These are phyloP conservation scores for Cryptococcus sp. DNA, from an alignment of 1,284 basidiomycete species.

Conservation along the genomic window DNA sequence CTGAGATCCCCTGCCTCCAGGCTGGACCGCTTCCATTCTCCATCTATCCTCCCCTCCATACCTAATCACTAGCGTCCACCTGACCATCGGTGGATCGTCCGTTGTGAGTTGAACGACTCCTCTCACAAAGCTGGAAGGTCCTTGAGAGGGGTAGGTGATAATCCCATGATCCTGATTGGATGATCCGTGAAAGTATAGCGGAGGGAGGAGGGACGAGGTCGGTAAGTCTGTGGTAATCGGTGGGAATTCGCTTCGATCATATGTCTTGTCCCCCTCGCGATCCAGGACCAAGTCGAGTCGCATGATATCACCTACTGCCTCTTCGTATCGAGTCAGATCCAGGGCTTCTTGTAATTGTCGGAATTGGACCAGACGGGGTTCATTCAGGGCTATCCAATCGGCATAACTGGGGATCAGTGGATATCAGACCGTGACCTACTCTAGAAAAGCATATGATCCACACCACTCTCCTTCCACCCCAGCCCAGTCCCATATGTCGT, in stretches of 20 bases:
- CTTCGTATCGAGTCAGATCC: conserved; percentile 32
- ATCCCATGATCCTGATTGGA: conserved; percentile 8
- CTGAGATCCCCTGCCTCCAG: conserved; percentile 31
- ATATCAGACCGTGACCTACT: conserved; percentile 20
- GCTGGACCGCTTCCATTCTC: conserved; percentile 35
- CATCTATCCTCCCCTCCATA: conserved; percentile 37
- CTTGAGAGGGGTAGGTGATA: conserved; percentile 2
- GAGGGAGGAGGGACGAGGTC: conserved; percentile 25
- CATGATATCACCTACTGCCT: conserved; percentile 41
- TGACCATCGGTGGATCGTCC: conserved; percentile 38
- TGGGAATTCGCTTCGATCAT: conserved; percentile 8
- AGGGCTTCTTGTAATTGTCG: conserved; percentile 14
- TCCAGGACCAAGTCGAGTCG: conserved; percentile 18
- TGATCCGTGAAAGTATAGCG: conserved; percentile 33
- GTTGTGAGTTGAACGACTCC: conserved; percentile 38
- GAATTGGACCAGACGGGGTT: conserved; percentile 19
- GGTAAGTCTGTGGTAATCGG: conserved; percentile 22
- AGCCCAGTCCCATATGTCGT: conserved; percentile 40
- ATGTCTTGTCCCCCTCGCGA: background rate
- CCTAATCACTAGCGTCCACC: conserved; percentile 40
- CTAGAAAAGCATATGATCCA: conserved; percentile 43
- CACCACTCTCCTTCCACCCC: conserved; percentile 34
- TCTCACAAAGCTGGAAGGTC: conserved; percentile 17
- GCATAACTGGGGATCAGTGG: conserved; percentile 24
- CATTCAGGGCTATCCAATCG: conserved; percentile 40